A percentile compares a stretch with the other conserved stretches of the same genome.
These are phyloP conservation scores for Phaeotremella fagi DNA, from an alignment of 768 basidiomycete species.

Conservation along the genomic window DNA sequence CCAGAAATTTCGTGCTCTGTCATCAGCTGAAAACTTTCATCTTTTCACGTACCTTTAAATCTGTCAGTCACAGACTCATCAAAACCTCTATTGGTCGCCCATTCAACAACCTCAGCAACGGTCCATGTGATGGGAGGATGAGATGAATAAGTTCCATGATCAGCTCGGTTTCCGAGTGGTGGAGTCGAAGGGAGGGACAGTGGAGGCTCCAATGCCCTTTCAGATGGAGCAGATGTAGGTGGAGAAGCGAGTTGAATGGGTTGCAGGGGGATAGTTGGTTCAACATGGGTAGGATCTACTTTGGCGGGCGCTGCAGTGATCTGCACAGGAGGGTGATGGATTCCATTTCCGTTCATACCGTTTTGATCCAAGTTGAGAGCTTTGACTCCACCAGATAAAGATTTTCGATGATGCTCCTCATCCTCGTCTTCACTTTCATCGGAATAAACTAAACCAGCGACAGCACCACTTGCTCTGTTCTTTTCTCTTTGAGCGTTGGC, in stretches of 20 bases:
- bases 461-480: slow-evolving; percentile 31
- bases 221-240: neutral
- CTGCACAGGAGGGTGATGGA: neutral
- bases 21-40: slow-evolving; percentile 12
- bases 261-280: neutral
- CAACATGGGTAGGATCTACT: neutral
- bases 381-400: neutral
- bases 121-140: slow-evolving; percentile 66
- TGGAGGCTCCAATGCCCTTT: slow-evolving; percentile 14
- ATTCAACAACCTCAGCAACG: slow-evolving; percentile 82
- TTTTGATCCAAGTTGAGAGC: neutral
- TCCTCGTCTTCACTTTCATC: slow-evolving; percentile 55
- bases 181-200: slow-evolving; percentile 21
- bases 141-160: neutral
- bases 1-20: slow-evolving; percentile 98
- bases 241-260: neutral
- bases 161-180: slow-evolving; percentile 5
- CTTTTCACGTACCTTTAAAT: slow-evolving; percentile 68
- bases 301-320: neutral
- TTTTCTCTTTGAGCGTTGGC: slow-evolving; percentile 47
- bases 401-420: slow-evolving; percentile 49
- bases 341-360: neutral
- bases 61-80: slow-evolving; percentile 75
- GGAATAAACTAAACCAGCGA: slow-evolving; percentile 47
- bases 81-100: slow-evolving; percentile 79